These are phyloP conservation scores for Epichloe sibirici DNA, from an alignment of 2,329 filamentous ascomycete genomes.

Conservation along the genomic window DNA sequence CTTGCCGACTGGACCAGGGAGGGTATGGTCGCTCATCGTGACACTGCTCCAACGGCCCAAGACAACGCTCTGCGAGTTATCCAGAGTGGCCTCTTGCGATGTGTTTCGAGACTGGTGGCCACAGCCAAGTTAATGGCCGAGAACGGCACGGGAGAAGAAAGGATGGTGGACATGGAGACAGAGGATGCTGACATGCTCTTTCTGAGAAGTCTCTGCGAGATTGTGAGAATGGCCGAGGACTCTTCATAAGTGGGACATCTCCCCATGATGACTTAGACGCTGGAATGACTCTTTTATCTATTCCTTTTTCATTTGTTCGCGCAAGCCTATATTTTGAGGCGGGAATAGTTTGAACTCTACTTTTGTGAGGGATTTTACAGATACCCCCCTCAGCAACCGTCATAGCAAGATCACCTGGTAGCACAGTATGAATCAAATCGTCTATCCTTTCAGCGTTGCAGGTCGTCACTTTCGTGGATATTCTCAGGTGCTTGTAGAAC, in stretches of 20 bases:
- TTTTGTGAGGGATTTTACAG: not conserved
- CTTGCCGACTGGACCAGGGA: conserved; percentile 17
- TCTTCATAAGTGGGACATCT: not conserved
- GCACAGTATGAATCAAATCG: too few relatives aligned
- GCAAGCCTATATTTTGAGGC: not conserved
- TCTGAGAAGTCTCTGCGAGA: conserved; percentile 30
- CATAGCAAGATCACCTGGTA: too few relatives aligned
- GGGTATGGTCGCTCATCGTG: conserved; percentile 11
- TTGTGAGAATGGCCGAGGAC: conserved; percentile 27
- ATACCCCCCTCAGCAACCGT: not conserved
- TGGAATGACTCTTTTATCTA: not conserved
- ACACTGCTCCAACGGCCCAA: conserved; percentile 11
- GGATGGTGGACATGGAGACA: conserved; percentile 17
- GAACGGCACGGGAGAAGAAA: conserved; percentile 16
- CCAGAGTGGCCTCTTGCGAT: conserved; percentile 36
- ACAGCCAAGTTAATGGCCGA: conserved; percentile 31
- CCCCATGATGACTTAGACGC: not conserved
- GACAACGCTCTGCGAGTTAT: conserved; percentile 31
- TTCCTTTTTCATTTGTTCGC: not conserved
- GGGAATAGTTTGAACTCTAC: not conserved
- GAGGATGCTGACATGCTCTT: conserved; percentile 25
- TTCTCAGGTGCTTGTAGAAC: too few relatives aligned
- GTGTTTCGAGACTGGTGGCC: conserved; percentile 37
- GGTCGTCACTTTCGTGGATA: too few relatives aligned
- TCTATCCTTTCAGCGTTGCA: too few relatives aligned